Percentiles rank a stretch among this genome's conserved stretches.
Conservation (phyloP, 1,284 basidiomycete species). For the Cutaneotrichosporon spelunceum region DNA sequence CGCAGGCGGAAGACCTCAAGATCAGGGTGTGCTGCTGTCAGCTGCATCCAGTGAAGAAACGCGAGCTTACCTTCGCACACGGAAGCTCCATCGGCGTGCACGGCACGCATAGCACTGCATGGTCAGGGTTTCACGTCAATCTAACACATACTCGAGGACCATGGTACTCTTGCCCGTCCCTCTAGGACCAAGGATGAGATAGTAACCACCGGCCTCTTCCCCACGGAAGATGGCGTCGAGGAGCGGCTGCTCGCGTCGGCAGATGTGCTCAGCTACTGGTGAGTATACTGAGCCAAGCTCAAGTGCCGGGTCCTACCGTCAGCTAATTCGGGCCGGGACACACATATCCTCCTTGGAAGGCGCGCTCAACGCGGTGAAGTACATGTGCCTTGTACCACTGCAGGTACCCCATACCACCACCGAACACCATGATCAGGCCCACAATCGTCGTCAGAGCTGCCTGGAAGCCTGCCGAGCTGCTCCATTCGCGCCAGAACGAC, state of each 20-base stretch:
- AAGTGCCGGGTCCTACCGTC: slow-evolving; percentile 69
- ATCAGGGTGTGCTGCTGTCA: slow-evolving; percentile 59
- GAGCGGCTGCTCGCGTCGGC: slow-evolving; percentile 67
- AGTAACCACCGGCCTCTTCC: slow-evolving; percentile 67
- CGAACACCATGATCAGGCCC: slow-evolving; percentile 47
- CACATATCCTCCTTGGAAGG: slow-evolving; percentile 47
- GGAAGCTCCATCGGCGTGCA: slow-evolving; percentile 63
- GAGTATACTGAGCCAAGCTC: slow-evolving; percentile 59
- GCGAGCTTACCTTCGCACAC: slow-evolving; percentile 47
- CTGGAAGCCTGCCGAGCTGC: slow-evolving; percentile 42
- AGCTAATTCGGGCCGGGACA: slow-evolving; percentile 14
- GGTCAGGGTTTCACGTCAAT: background rate
- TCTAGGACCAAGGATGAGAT: slow-evolving; percentile 71
- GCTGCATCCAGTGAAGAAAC: background rate
- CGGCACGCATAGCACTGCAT: slow-evolving; percentile 61
- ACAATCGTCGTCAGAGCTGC: slow-evolving; percentile 50
- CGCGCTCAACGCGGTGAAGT: slow-evolving; percentile 62
- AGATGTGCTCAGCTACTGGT: slow-evolving; percentile 60
- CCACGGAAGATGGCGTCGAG: slow-evolving; percentile 75
- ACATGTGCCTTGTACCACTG: slow-evolving; percentile 76
- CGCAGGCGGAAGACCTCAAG: slow-evolving; percentile 72
- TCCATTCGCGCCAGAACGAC: slow-evolving; percentile 41
- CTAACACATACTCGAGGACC: slow-evolving; percentile 61
- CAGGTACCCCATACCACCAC: slow-evolving; percentile 63
- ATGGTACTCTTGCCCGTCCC: slow-evolving; percentile 71